phyloP scores from a whole-genome alignment of 768 basidiomycete genomes.

The Clavaria fumosa region DNA sequence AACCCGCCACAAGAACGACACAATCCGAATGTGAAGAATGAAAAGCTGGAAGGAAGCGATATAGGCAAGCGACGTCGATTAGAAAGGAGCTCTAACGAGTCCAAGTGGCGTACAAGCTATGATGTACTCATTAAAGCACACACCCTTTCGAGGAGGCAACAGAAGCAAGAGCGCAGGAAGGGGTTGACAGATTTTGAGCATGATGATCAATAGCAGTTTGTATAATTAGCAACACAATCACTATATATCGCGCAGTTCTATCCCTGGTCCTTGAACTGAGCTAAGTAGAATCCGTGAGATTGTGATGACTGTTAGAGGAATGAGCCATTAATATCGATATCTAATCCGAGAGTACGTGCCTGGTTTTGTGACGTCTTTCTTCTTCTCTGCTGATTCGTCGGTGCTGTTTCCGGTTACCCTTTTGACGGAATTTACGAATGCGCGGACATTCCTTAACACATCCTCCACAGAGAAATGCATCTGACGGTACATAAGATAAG shows the following conservation, averaged over 20 bases:
- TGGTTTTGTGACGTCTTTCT: constrained; percentile 16
- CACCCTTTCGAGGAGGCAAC: constrained; percentile 25
- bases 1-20: constrained; percentile 54
- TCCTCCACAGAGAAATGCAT: constrained; percentile 62
- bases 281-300: constrained; percentile 77
- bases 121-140: constrained; percentile 22
- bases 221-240: constrained; percentile 5
- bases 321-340: not conserved
- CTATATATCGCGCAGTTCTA: constrained; percentile 69
- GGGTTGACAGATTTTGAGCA: constrained; percentile 7
- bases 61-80: constrained; percentile 41
- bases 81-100: constrained; percentile 15
- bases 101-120: constrained; percentile 22
- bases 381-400: constrained; percentile 26
- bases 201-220: constrained; percentile 2
- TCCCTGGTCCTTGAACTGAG: constrained; percentile 78
- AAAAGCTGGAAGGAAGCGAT: constrained; percentile 27
- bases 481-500: constrained; percentile 21
- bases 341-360: constrained; percentile 30
- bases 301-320: constrained; percentile 37
- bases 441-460: constrained; percentile 61
- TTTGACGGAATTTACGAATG: constrained; percentile 63
- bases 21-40: constrained; percentile 22
- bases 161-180: constrained; percentile 21
- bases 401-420: constrained; percentile 58